Evolutionary conservation across 164 flowering plant genomes (phyloP).

Genomic region (Berberis vulgaris): DNA sequence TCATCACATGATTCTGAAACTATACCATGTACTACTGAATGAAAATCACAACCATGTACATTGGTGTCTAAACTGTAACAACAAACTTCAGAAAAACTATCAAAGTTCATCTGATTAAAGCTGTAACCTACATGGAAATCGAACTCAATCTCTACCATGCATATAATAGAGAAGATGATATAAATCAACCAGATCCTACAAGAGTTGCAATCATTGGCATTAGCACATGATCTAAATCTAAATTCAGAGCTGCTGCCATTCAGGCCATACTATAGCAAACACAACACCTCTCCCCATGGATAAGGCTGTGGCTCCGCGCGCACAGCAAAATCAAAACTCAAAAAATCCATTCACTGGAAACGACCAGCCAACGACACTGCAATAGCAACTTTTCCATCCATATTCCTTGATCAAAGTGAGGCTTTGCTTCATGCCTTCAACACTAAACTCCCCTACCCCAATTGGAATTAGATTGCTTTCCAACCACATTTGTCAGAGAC

Average conservation of each 20-base stretch:
- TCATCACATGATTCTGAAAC: too few species aligned
- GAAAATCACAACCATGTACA: too few species aligned
- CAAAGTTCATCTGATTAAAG: too few species aligned
- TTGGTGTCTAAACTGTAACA: too few species aligned
- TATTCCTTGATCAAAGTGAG: background rate
- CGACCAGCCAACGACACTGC: conserved; percentile 2
- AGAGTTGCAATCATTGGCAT: too few species aligned
- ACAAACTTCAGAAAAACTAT: too few species aligned
- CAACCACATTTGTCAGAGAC: conserved; percentile 7
- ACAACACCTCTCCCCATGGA: conserved; percentile 8
- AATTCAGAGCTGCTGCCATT: background rate
- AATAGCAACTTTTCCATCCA: background rate
- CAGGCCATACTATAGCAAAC: conserved; percentile 5
- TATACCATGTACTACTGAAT: too few species aligned
- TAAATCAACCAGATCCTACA: too few species aligned
- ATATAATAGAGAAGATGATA: too few species aligned
- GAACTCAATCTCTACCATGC: too few species aligned
- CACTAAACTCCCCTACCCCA: conserved; percentile 5
- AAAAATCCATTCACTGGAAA: conserved; percentile 2
- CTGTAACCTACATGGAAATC: too few species aligned
- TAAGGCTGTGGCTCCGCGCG: conserved; percentile 4
- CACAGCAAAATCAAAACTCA: conserved; percentile 1
- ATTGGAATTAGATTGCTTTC: conserved; percentile 1
- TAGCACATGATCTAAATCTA: too few species aligned
- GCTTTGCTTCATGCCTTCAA: background rate